Evolutionary conservation across 2,329 filamentous ascomycete species (phyloP).

Genomic region (Arthrobotrys sphaeroides): DNA sequence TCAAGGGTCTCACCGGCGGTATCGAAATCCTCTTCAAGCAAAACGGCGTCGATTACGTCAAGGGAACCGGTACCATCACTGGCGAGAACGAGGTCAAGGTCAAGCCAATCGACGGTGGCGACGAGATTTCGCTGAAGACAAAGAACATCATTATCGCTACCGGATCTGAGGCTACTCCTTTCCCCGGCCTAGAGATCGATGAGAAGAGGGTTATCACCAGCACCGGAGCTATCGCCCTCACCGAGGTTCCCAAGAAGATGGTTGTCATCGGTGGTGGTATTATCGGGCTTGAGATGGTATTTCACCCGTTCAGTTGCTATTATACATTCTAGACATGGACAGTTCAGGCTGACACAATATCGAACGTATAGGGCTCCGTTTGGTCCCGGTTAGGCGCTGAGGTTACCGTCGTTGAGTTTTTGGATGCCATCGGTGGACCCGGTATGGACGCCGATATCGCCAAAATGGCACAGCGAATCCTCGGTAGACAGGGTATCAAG

Average conservation of each 20-base stretch:
- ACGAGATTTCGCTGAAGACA: constrained; percentile 77
- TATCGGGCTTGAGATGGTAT: constrained; percentile 96
- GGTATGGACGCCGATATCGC: constrained; percentile 96
- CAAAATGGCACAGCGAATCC: constrained; percentile 89
- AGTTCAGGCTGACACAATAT: constrained; percentile 45
- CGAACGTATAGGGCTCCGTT: constrained; percentile 73
- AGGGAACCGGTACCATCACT: constrained; percentile 86
- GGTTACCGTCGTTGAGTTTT: constrained; percentile 96
- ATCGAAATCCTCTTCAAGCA: constrained; percentile 99
- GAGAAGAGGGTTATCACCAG: constrained; percentile 98
- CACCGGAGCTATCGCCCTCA: constrained; percentile 88
- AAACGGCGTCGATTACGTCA: constrained; percentile 98
- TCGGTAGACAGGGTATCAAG: constrained; percentile 95
- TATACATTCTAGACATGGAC: neutral
- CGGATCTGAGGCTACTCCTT: constrained; percentile 92
- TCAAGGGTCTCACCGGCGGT: constrained; percentile 89
- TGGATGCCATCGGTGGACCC: constrained; percentile 94
- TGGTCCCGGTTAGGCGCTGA: constrained; percentile 94
- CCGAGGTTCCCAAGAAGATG: constrained; percentile 94
- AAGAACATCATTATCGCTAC: constrained; percentile 99
- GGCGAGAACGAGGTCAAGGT: constrained; percentile 93
- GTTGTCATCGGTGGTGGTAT: constrained; percentile 97
- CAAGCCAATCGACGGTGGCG: constrained; percentile 87
- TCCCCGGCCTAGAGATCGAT: constrained; percentile 93
- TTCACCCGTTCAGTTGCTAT: constrained; percentile 41